A percentile compares a stretch with the other conserved stretches of the same genome.
Evolutionary conservation across 495 filamentous ascomycete species (phyloP).

Genomic region (Lepidopterella palustris): DNA sequence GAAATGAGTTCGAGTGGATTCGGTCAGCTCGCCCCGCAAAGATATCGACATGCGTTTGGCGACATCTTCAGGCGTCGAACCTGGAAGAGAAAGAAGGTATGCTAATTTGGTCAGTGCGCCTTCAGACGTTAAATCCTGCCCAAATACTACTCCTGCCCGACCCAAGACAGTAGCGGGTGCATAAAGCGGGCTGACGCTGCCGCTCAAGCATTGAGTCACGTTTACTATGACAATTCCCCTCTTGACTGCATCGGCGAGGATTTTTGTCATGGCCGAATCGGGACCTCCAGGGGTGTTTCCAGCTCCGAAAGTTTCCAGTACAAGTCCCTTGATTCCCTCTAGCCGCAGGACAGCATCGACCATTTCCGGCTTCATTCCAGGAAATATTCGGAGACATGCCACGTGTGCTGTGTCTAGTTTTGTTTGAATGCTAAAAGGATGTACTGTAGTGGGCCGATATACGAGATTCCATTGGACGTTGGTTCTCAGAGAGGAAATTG

Average conservation of each 20-base stretch:
- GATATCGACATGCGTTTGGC: conserved; percentile 64
- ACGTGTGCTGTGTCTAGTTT: conserved; percentile 83
- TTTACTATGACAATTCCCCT: conserved; percentile 87
- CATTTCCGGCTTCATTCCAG: conserved; percentile 92
- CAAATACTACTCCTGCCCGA: conserved; percentile 85
- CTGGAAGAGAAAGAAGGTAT: conserved; percentile 70
- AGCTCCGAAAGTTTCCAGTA: conserved; percentile 92
- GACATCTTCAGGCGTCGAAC: conserved; percentile 55
- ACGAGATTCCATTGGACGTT: conserved; percentile 81
- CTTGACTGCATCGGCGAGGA: conserved; percentile 68
- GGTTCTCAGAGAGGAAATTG: conserved; percentile 70
- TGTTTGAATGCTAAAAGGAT: conserved; percentile 68
- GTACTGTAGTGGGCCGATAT: conserved; percentile 63
- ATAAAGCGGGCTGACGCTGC: conserved; percentile 85
- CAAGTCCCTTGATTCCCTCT: conserved; percentile 72
- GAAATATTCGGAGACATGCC: conserved; percentile 89
- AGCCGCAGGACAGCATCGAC: conserved; percentile 77
- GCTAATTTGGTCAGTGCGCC: conserved; percentile 90
- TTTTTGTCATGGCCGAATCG: conserved; percentile 75
- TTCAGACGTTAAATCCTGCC: conserved; percentile 88
- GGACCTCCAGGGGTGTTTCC: conserved; percentile 85
- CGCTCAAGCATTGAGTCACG: conserved; percentile 84
- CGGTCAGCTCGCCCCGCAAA: conserved; percentile 81
- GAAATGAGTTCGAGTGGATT: conserved; percentile 57
- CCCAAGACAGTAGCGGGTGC: conserved; percentile 83